Percentiles rank a stretch among this genome's conserved stretches.
Evolutionary conservation across 2,329 filamentous ascomycete species (phyloP).

Genomic region (Apiospora sp.): DNA sequence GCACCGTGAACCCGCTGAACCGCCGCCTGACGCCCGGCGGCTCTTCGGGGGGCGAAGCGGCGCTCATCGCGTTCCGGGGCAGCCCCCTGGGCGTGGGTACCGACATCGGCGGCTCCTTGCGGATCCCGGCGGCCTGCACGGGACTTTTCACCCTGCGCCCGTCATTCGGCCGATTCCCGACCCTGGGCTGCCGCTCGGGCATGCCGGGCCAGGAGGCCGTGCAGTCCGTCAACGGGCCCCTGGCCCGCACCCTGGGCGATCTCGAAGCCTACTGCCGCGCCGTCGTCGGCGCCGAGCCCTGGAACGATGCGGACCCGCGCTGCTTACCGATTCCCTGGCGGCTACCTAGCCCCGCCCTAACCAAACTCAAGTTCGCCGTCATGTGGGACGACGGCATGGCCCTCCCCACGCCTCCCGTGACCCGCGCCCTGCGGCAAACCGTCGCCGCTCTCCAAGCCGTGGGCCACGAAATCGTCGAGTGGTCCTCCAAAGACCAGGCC

Average conservation of each 20-base stretch:
- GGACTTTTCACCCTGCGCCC: conserved; percentile 41
- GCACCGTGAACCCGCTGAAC: conserved; percentile 69
- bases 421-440: conserved; percentile 59
- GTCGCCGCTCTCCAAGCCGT: conserved; percentile 51
- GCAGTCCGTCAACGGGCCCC: conserved; percentile 68
- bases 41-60: conserved; percentile 72
- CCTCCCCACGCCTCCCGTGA: conserved; percentile 70
- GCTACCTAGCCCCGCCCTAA: conserved; percentile 37
- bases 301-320: conserved; percentile 61
- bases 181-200: conserved; percentile 59
- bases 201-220: conserved; percentile 72
- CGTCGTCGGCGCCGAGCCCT: conserved; percentile 61
- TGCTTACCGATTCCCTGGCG: conserved; percentile 67
- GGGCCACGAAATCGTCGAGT: conserved; percentile 61
- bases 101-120: conserved; percentile 44
- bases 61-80: conserved; percentile 66
- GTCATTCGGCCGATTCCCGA: conserved; percentile 67
- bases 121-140: conserved; percentile 44
- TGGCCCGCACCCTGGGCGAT: conserved; percentile 64
- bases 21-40: conserved; percentile 68
- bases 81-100: conserved; percentile 60
- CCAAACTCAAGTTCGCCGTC: conserved; percentile 63
- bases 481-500: conserved; percentile 54
- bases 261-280: conserved; percentile 61
- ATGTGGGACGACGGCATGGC: conserved; percentile 72